A percentile compares a stretch with the other conserved stretches of the same genome.
Evolutionary conservation across 2,329 filamentous ascomycete species (phyloP).

Genomic region (Cytospora piceicola): DNA sequence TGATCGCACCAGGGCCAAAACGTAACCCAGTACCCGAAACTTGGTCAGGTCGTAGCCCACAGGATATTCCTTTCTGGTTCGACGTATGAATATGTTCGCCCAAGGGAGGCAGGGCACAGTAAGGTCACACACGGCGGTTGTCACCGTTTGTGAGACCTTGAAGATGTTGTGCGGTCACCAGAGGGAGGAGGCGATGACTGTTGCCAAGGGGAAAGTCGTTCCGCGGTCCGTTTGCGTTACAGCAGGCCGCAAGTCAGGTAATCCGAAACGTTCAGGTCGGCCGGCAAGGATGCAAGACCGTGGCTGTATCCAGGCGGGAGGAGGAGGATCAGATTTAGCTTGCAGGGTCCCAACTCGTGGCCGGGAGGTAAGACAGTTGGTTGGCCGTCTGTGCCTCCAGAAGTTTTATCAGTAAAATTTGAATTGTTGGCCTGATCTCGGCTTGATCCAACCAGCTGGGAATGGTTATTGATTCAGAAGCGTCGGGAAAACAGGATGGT

Average conservation of each 20-base stretch:
- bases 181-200: slow-evolving; percentile 6
- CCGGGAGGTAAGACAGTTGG: slow-evolving; percentile 18
- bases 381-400: slow-evolving; percentile 6
- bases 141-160: slow-evolving; percentile 20
- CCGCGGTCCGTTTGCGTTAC: slow-evolving; percentile 20
- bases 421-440: slow-evolving; percentile 4
- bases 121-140: slow-evolving; percentile 19
- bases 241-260: slow-evolving; percentile 4
- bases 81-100: neutral
- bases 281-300: slow-evolving; percentile 18
- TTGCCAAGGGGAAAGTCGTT: slow-evolving; percentile 6
- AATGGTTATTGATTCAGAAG: slow-evolving; percentile 2
- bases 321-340: slow-evolving; percentile 19
- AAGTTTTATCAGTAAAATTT: slow-evolving; percentile 1
- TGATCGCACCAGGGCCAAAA: slow-evolving; percentile 8
- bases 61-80: neutral
- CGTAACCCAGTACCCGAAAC: slow-evolving; percentile 8
- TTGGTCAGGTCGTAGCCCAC: slow-evolving; percentile 3
- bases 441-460: neutral
- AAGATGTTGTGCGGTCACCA: neutral
- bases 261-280: slow-evolving; percentile 28
- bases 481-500: slow-evolving; percentile 9
- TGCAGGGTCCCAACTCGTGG: slow-evolving; percentile 22
- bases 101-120: neutral
- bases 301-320: slow-evolving; percentile 17